These are phyloP conservation scores for Wickerhamomyces rabaulensis DNA, from an alignment of 805 yeast species.

Conservation along the genomic window DNA sequence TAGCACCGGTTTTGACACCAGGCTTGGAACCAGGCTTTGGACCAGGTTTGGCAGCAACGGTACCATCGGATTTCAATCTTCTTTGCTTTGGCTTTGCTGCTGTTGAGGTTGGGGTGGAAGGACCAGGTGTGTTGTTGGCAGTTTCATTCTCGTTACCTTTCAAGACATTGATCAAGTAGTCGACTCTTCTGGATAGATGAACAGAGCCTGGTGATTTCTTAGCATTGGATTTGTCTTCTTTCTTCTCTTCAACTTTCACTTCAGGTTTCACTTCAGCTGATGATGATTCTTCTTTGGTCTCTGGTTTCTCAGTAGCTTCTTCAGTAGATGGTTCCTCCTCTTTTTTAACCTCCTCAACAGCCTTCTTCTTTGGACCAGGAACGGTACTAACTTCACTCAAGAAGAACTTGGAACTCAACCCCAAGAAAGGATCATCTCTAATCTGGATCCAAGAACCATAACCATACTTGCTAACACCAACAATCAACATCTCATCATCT, in stretches of 20 bases:
- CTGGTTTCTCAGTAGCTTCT: slow-evolving; percentile 16
- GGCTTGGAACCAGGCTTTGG: slow-evolving; percentile 8
- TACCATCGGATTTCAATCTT: slow-evolving; percentile 23
- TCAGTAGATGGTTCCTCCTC: slow-evolving; percentile 4
- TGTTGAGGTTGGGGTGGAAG: slow-evolving; percentile 22
- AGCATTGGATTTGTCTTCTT: slow-evolving; percentile 16
- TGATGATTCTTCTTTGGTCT: not conserved
- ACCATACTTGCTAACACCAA: slow-evolving; percentile 90
- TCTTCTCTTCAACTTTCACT: slow-evolving; percentile 11
- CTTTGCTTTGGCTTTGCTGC: slow-evolving; percentile 25
- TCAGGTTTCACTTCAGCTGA: not conserved
- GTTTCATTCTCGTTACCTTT: slow-evolving; percentile 48
- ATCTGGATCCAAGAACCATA: slow-evolving; percentile 94
- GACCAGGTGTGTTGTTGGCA: slow-evolving; percentile 23
- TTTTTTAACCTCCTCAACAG: slow-evolving; percentile 5
- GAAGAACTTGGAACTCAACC: slow-evolving; percentile 78
- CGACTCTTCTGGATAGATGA: slow-evolving; percentile 87
- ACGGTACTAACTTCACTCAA: slow-evolving; percentile 43
- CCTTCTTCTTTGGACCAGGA: slow-evolving; percentile 27
- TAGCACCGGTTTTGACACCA: slow-evolving; percentile 8
- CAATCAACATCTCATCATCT: slow-evolving; percentile 82
- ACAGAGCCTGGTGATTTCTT: slow-evolving; percentile 88
- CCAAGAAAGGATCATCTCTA: slow-evolving; percentile 90
- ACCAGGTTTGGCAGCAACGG: slow-evolving; percentile 5
- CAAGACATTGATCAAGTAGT: slow-evolving; percentile 70